Conservation (phyloP, 139 green algal genomes). For the Limnomonas spitsbergensis region DNA sequence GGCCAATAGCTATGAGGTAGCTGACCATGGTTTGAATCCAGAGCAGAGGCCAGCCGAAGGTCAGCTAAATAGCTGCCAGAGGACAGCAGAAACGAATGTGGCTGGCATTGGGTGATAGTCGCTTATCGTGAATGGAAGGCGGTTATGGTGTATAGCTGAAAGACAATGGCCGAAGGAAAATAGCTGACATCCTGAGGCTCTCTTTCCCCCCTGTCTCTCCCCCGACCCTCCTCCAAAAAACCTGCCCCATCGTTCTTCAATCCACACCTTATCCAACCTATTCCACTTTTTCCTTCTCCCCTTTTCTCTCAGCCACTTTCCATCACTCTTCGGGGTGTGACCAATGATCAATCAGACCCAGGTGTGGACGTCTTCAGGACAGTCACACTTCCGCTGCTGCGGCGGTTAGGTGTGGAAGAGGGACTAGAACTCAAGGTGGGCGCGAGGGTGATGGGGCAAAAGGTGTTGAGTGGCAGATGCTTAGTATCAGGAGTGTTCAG, state of each 20-base stretch:
- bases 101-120: no score
- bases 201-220: background rate
- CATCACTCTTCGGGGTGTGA: conserved; percentile 67
- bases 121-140: background rate
- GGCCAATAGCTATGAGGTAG: no score
- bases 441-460: no score
- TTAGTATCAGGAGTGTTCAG: no score
- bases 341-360: conserved; percentile 83
- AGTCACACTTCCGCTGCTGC: conserved; percentile 89
- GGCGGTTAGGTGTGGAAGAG: conserved; percentile 54
- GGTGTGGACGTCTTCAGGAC: conserved; percentile 84
- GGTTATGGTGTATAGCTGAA: background rate
- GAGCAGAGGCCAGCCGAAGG: no score
- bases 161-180: no score
- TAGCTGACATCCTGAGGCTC: background rate
- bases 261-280: no score
- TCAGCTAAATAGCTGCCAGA: no score
- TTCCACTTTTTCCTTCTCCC: background rate
- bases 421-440: conserved; percentile 28
- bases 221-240: background rate
- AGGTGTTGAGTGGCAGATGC: no score
- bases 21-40: no score
- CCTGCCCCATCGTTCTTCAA: no score
- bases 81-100: no score
- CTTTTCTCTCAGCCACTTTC: background rate